Percentiles rank a stretch among this genome's conserved stretches.
These are phyloP conservation scores for Calvatia gigantea DNA, from an alignment of 768 basidiomycete genomes.

Conservation along the genomic window DNA sequence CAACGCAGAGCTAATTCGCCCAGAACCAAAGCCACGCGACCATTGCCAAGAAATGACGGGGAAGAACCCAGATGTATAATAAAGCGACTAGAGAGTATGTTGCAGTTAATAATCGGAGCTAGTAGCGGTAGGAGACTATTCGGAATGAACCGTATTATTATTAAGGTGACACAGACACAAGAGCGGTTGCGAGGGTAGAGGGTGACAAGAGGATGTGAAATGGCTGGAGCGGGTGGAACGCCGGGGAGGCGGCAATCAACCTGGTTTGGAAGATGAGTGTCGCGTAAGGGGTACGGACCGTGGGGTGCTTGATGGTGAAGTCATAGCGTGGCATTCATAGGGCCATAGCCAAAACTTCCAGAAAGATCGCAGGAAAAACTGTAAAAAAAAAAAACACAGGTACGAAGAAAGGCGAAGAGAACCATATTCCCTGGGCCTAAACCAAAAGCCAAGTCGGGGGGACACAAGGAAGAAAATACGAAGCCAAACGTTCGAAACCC, in stretches of 20 bases:
- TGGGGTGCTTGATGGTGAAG: neutral
- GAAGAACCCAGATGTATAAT: constrained; percentile 6
- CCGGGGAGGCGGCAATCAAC: neutral
- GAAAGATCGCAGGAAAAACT: neutral
- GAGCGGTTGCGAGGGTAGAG: constrained; percentile 1
- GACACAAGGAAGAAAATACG: neutral
- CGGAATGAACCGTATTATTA: constrained; percentile 10
- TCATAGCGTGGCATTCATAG: neutral
- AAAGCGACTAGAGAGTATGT: constrained; percentile 8
- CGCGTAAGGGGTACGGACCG: neutral
- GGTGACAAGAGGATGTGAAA: neutral
- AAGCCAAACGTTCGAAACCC: neutral
- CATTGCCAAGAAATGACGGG: neutral
- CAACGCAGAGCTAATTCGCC: neutral
- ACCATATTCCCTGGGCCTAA: neutral
- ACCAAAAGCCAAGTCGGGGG: neutral
- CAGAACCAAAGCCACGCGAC: constrained; percentile 9
- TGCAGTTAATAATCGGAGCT: constrained; percentile 12
- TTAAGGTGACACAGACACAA: constrained; percentile 10
- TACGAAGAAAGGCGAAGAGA: neutral
- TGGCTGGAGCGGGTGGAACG: neutral
- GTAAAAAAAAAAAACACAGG: neutral
- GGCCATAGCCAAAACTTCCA: neutral
- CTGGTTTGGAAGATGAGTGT: neutral
- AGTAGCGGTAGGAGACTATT: constrained; percentile 7